phyloP scores from a whole-genome alignment of 805 yeast species.

The Candida orba region DNA sequence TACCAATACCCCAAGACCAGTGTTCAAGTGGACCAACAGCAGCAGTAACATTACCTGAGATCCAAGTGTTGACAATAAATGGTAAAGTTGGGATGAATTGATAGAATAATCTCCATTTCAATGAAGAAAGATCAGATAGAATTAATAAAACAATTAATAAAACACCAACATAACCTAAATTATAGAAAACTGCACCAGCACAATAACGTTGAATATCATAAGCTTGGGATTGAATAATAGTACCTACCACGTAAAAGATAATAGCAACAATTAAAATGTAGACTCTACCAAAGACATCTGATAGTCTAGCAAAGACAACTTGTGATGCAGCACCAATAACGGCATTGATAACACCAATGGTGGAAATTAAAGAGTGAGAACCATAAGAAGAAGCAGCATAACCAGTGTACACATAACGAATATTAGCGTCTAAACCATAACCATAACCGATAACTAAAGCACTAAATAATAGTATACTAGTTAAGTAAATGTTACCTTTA shows the following conservation, averaged over 20 bases:
- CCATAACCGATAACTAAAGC: slow-evolving; percentile 46
- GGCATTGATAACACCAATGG: slow-evolving; percentile 49
- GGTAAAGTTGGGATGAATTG: slow-evolving; percentile 67
- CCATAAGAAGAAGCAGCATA: slow-evolving; percentile 50
- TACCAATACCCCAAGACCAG: slow-evolving; percentile 74
- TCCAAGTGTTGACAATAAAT: slow-evolving; percentile 73
- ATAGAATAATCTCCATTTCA: slow-evolving; percentile 64
- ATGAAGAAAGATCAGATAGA: slow-evolving; percentile 57
- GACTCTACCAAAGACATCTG: slow-evolving; percentile 62
- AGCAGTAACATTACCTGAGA: slow-evolving; percentile 50
- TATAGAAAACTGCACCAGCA: slow-evolving; percentile 54
- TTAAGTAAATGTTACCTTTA: slow-evolving; percentile 24
- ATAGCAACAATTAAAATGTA: slow-evolving; percentile 42
- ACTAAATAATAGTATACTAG: slow-evolving; percentile 32
- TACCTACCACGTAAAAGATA: slow-evolving; percentile 54
- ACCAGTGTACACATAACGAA: slow-evolving; percentile 42
- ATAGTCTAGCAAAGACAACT: slow-evolving; percentile 54
- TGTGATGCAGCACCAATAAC: slow-evolving; percentile 65
- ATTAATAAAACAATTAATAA: slow-evolving; percentile 49
- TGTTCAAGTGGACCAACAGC: slow-evolving; percentile 27
- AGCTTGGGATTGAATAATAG: slow-evolving; percentile 57
- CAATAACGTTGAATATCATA: slow-evolving; percentile 49
- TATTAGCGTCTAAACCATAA: slow-evolving; percentile 47
- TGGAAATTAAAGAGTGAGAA: slow-evolving; percentile 48
- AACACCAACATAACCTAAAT: slow-evolving; percentile 56